Percentiles rank a stretch among this genome's conserved stretches.
These are phyloP conservation scores for Sicyos edulis DNA, from an alignment of 306 rosid species.

Conservation along the genomic window DNA sequence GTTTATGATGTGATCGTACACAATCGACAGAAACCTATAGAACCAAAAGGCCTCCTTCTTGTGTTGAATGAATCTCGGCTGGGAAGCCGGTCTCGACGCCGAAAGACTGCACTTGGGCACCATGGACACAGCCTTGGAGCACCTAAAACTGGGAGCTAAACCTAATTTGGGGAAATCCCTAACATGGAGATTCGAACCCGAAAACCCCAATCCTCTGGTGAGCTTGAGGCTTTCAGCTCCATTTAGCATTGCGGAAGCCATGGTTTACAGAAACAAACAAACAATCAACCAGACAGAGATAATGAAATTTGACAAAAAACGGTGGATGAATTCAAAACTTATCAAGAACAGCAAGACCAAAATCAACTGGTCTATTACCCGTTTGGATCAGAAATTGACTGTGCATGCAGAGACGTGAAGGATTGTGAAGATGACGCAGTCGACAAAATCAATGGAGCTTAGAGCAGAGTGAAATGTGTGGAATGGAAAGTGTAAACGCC, in stretches of 20 bases:
- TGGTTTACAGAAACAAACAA: constrained; percentile 26
- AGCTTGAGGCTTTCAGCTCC: constrained; percentile 60
- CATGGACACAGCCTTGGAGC: constrained; percentile 26
- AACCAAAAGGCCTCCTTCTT: constrained; percentile 95
- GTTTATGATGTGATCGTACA: constrained; percentile 78
- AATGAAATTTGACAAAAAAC: constrained; percentile 3
- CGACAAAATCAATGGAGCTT: too few species aligned
- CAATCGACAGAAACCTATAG: constrained; percentile 84
- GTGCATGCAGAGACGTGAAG: neutral
- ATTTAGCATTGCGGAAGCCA: constrained; percentile 63
- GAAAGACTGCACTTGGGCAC: constrained; percentile 58
- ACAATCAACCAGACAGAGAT: constrained; percentile 16
- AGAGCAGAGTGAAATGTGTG: constrained; percentile 2
- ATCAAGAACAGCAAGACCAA: constrained; percentile 16
- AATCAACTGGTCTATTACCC: neutral
- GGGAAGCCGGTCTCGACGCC: constrained; percentile 72
- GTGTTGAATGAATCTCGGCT: constrained; percentile 90
- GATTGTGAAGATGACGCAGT: too few species aligned
- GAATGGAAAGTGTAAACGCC: neutral
- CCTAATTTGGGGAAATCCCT: constrained; percentile 36
- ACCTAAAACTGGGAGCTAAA: constrained; percentile 31
- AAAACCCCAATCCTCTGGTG: constrained; percentile 34
- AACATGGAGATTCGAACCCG: constrained; percentile 42
- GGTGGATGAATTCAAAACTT: constrained; percentile 8
- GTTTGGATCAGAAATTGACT: neutral